These are phyloP conservation scores for Ascodesmis nigricans DNA, from an alignment of 495 filamentous ascomycete species.

Conservation along the genomic window DNA sequence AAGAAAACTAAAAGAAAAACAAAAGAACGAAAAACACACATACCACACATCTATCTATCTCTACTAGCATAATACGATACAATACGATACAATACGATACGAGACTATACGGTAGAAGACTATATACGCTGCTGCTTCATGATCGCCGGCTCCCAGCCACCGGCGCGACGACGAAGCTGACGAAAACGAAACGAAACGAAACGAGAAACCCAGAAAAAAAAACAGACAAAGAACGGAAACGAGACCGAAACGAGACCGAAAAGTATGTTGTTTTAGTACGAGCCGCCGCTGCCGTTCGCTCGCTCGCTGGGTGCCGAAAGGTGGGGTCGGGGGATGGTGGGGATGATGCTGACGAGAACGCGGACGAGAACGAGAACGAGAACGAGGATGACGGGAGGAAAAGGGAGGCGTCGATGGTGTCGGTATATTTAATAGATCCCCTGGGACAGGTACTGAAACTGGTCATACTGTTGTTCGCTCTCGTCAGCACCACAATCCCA, in stretches of 20 bases:
- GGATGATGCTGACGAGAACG: background rate
- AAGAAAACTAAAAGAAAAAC: conserved; percentile 3
- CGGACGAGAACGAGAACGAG: background rate
- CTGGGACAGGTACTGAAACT: conserved; percentile 59
- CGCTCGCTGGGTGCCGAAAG: background rate
- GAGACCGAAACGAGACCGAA: background rate
- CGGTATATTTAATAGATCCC: conserved; percentile 55
- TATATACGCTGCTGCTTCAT: no score
- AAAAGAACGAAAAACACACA: conserved; percentile 3
- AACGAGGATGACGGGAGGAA: background rate
- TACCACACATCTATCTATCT: no score
- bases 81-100: no score
- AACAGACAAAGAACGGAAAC: conserved; percentile 3
- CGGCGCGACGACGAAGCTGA: no score
- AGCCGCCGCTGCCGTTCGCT: background rate
- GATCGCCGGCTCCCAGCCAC: no score
- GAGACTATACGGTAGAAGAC: no score
- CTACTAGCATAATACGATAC: no score
- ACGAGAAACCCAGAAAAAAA: conserved; percentile 1
- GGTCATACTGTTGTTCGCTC: conserved; percentile 33
- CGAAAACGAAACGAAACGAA: no score
- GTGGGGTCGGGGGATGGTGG: background rate
- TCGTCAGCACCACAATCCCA: no score
- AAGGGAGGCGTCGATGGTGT: no score
- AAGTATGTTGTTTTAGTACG: background rate